These are phyloP conservation scores for Arachnopeziza araneosa DNA, from an alignment of 2,329 filamentous ascomycete genomes.

Conservation along the genomic window DNA sequence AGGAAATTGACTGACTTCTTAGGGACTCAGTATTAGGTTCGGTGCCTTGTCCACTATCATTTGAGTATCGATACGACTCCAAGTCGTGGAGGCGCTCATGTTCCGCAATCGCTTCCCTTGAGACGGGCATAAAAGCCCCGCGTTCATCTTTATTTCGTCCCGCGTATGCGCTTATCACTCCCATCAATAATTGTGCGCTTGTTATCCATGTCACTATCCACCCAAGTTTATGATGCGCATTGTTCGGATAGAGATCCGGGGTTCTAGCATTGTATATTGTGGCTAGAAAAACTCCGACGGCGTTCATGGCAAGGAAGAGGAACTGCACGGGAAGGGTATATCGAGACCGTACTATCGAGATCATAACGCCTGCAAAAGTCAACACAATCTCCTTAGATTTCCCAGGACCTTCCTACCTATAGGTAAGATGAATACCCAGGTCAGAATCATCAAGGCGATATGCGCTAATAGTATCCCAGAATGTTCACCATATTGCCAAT, in stretches of 20 bases:
- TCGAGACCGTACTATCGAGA: conserved; percentile 75
- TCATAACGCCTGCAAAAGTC: conserved; percentile 52
- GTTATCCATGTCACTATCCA: conserved; percentile 76
- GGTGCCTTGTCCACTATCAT: conserved; percentile 68
- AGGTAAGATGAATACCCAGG: conserved; percentile 66
- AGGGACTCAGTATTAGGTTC: conserved; percentile 63
- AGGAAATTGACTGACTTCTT: conserved; percentile 59
- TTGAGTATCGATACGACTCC: conserved; percentile 52
- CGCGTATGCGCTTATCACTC: conserved; percentile 24
- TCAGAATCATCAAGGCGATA: conserved; percentile 60
- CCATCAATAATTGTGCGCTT: conserved; percentile 61
- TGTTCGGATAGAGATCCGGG: conserved; percentile 80
- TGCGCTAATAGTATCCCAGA: conserved; percentile 46
- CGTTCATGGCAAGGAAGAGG: conserved; percentile 58
- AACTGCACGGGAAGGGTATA: conserved; percentile 67
- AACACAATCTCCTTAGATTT: background rate
- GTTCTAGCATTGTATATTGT: conserved; percentile 74
- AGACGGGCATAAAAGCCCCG: conserved; percentile 57
- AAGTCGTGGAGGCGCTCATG: conserved; percentile 41
- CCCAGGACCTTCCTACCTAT: conserved; percentile 46
- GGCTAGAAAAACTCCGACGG: conserved; percentile 57
- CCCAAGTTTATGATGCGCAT: conserved; percentile 82
- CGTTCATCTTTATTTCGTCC: conserved; percentile 39
- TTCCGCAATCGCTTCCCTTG: conserved; percentile 48
- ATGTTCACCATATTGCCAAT: conserved; percentile 37